These are phyloP conservation scores for Gastrolobium bilobum DNA, from an alignment of 306 rosid species.

Conservation along the genomic window DNA sequence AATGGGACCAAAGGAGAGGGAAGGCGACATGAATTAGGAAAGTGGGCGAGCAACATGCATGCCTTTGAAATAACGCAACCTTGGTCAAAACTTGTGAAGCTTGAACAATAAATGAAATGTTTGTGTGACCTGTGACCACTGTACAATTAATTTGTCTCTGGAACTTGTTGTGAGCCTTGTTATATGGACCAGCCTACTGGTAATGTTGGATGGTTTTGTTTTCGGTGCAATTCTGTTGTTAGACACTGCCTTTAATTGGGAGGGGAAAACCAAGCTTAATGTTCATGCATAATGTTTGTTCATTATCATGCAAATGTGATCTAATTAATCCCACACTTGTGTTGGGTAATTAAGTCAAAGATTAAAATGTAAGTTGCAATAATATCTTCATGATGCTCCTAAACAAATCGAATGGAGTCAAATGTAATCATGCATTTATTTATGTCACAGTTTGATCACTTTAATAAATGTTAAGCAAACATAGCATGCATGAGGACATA, in stretches of 20 bases:
- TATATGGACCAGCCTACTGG: slow-evolving; percentile 15
- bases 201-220: slow-evolving; percentile 21
- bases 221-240: slow-evolving; percentile 13
- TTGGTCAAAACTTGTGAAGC: neutral
- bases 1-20: slow-evolving; percentile 1
- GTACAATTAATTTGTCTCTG: neutral
- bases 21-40: neutral
- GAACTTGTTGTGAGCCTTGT: neutral
- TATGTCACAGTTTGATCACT: too few relatives aligned
- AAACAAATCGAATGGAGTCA: too few relatives aligned
- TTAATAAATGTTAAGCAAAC: too few relatives aligned
- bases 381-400: too few relatives aligned
- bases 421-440: too few relatives aligned
- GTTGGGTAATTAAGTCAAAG: neutral
- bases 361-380: neutral
- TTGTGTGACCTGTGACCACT: neutral
- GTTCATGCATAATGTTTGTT: neutral
- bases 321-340: neutral
- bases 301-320: neutral
- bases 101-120: slow-evolving; percentile 9
- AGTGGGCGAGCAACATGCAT: slow-evolving; percentile 13
- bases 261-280: slow-evolving; percentile 29
- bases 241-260: neutral
- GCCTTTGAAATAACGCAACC: slow-evolving; percentile 9
- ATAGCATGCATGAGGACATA: too few relatives aligned